A percentile compares a stretch with the other conserved stretches of the same genome.
Evolutionary conservation across 805 yeast genomes (phyloP).

Genomic region (Schwanniomyces yamadae): DNA sequence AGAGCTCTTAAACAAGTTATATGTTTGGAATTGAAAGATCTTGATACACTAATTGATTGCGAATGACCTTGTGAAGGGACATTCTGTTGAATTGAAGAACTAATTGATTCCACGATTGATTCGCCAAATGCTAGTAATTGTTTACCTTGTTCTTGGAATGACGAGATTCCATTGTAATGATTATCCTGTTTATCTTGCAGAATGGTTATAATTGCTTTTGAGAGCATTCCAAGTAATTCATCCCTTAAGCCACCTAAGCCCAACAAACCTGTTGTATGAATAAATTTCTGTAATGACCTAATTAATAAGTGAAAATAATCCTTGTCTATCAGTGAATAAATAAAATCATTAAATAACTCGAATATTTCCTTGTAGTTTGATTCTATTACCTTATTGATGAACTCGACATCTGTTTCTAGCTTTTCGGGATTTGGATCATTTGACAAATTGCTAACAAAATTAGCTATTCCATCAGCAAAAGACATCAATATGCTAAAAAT

Average conservation of each 20-base stretch:
- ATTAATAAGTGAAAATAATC: constrained; percentile 67
- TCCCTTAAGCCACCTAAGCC: constrained; percentile 58
- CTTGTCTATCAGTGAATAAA: constrained; percentile 67
- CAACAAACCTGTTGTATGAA: constrained; percentile 82
- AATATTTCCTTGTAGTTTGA: constrained; percentile 25
- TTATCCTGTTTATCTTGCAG: constrained; percentile 10
- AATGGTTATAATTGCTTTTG: constrained; percentile 20
- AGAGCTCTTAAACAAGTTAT: constrained; percentile 77
- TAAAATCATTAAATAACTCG: constrained; percentile 34
- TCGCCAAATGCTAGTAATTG: constrained; percentile 47
- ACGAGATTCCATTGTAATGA: neutral
- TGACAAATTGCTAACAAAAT: constrained; percentile 46
- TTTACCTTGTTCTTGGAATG: constrained; percentile 26
- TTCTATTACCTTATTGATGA: constrained; percentile 32
- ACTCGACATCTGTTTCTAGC: constrained; percentile 35
- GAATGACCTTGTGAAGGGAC: neutral
- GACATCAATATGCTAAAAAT: constrained; percentile 52
- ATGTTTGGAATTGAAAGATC: constrained; percentile 60
- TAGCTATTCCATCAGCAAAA: constrained; percentile 69
- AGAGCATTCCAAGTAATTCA: constrained; percentile 33
- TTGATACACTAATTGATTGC: constrained; percentile 6
- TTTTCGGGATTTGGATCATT: constrained; percentile 18
- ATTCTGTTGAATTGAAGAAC: constrained; percentile 20
- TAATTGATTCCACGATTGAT: constrained; percentile 50
- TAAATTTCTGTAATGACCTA: constrained; percentile 72